A percentile compares a stretch with the other conserved stretches of the same genome.
Conservation (phyloP, 495 filamentous ascomycete species). For the Elasticomyces elasticus region DNA sequence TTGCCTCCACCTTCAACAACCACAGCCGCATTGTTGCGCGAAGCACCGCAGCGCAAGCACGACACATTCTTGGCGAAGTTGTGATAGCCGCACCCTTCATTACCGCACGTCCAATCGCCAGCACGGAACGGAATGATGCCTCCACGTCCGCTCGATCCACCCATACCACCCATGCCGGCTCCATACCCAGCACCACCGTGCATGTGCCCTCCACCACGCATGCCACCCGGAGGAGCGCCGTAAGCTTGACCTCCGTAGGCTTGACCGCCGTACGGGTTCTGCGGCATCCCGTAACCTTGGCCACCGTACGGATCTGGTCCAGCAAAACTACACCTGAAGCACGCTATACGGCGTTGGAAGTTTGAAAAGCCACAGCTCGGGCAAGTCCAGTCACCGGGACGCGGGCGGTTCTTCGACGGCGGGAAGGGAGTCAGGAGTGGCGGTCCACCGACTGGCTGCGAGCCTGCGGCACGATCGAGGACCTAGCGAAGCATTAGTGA, state of each 20-base stretch:
- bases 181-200: conserved; percentile 64
- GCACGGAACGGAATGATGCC: conserved; percentile 95
- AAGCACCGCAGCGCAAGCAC: conserved; percentile 90
- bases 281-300: conserved; percentile 59
- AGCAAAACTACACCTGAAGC: conserved; percentile 95
- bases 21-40: conserved; percentile 82
- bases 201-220: conserved; percentile 70
- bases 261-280: conserved; percentile 63
- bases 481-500: conserved; percentile 36
- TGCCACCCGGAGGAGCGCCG: conserved; percentile 61
- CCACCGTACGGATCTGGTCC: conserved; percentile 61
- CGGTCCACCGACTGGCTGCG: conserved; percentile 17
- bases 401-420: conserved; percentile 93
- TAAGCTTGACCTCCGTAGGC: conserved; percentile 48
- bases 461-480: conserved; percentile 70
- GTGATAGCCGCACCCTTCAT: conserved; percentile 95
- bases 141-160: conserved; percentile 36
- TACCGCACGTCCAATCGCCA: conserved; percentile 97
- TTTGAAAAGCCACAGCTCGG: conserved; percentile 87
- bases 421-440: conserved; percentile 95
- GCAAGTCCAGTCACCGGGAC: conserved; percentile 97
- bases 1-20: conserved; percentile 56
- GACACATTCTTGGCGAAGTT: conserved; percentile 99
- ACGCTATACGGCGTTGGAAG: conserved; percentile 95
- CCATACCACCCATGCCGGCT: conserved; percentile 46